A percentile compares a stretch with the other conserved stretches of the same genome.
Evolutionary conservation across 2,329 filamentous ascomycete genomes (phyloP).

Genomic region (Epichloe hybrida): DNA sequence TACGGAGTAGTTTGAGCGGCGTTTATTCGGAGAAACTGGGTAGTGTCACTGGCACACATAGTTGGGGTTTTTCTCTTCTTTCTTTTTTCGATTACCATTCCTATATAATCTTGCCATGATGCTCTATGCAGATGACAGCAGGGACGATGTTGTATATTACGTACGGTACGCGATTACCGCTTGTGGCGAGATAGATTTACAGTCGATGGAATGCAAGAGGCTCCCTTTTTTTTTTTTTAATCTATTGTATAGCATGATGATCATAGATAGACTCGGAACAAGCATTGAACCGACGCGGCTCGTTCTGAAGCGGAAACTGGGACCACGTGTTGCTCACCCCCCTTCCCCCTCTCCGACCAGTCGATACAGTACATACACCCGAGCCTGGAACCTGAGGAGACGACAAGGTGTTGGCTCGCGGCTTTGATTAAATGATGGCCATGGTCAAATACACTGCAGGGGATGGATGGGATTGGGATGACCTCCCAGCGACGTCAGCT

Average conservation of each 20-base stretch:
- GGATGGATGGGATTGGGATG: too few relatives aligned
- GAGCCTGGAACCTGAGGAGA: too few relatives aligned
- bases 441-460: too few relatives aligned
- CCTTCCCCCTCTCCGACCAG: too few relatives aligned
- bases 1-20: slow-evolving; percentile 1
- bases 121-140: neutral
- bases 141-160: slow-evolving; percentile 5
- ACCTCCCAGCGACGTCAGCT: too few relatives aligned
- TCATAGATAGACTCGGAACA: slow-evolving; percentile 2
- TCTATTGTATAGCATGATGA: slow-evolving; percentile 1
- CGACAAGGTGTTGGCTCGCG: too few relatives aligned
- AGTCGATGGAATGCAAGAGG: neutral
- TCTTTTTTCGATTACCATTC: neutral
- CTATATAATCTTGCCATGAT: slow-evolving; percentile 2
- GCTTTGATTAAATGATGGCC: too few relatives aligned
- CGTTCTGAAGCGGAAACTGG: neutral
- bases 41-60: slow-evolving; percentile 1
- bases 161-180: neutral
- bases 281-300: neutral
- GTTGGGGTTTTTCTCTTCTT: neutral
- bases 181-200: neutral
- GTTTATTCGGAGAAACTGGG: slow-evolving; percentile 4
- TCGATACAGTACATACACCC: too few relatives aligned
- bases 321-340: neutral
- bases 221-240: neutral